A percentile compares a stretch with the other conserved stretches of the same genome.
Evolutionary conservation across 495 filamentous ascomycete species (phyloP).

Genomic region (Neurospora sp.): DNA sequence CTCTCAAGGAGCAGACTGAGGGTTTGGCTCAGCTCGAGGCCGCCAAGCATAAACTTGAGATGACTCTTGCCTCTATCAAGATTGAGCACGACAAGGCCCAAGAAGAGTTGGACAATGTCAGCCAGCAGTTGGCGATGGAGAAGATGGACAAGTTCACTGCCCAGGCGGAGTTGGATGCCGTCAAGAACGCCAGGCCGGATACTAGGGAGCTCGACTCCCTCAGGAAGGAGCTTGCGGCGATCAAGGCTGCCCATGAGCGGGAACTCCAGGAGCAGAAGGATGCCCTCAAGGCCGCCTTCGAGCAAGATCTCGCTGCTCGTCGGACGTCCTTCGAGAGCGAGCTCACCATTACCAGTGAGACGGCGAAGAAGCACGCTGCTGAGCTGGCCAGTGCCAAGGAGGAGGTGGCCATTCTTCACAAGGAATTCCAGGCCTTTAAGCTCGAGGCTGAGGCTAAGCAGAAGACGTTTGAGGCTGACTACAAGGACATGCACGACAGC

Average conservation of each 20-base stretch:
- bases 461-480: slow-evolving; percentile 41
- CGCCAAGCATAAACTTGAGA: slow-evolving; percentile 14
- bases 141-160: slow-evolving; percentile 46
- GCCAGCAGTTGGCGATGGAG: slow-evolving; percentile 39
- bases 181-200: slow-evolving; percentile 41
- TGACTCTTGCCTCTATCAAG: slow-evolving; percentile 14
- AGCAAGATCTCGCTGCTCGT: slow-evolving; percentile 18
- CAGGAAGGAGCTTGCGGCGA: slow-evolving; percentile 26
- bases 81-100: slow-evolving; percentile 28
- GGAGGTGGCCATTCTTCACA: slow-evolving; percentile 28
- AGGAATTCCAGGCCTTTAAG: slow-evolving; percentile 28
- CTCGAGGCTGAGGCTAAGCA: slow-evolving; percentile 18
- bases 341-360: not conserved
- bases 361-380: slow-evolving; percentile 11
- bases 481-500: slow-evolving; percentile 47
- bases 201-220: slow-evolving; percentile 34
- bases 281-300: slow-evolving; percentile 27
- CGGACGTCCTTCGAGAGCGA: slow-evolving; percentile 2
- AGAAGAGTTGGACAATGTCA: slow-evolving; percentile 32
- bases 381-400: slow-evolving; percentile 29
- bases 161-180: slow-evolving; percentile 43
- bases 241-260: slow-evolving; percentile 12
- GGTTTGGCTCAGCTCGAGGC: slow-evolving; percentile 13
- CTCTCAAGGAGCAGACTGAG: slow-evolving; percentile 7
- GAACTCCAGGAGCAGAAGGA: slow-evolving; percentile 21